Conservation (phyloP, 169 alveolate genomes). For the Plasmodium yoelii region DNA sequence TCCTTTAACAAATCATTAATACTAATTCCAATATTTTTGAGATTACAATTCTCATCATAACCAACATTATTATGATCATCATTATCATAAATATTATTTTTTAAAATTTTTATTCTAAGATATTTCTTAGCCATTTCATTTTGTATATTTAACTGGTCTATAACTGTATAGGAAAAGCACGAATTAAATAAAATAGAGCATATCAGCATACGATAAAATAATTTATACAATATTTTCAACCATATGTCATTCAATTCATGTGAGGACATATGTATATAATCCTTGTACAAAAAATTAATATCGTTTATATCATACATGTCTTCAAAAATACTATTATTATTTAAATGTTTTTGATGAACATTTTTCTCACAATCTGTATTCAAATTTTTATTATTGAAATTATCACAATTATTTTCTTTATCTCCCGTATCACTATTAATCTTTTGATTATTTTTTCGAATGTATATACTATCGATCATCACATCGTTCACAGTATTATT, state of each 20-base stretch:
- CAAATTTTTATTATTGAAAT: neutral
- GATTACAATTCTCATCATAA: neutral
- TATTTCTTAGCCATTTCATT: neutral
- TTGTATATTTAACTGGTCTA: neutral
- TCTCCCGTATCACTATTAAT: neutral
- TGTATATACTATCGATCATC: too few species aligned
- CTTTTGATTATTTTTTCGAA: neutral
- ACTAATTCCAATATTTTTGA: neutral
- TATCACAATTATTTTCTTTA: neutral
- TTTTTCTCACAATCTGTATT: neutral
- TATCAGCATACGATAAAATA: slow-evolving; percentile 49
- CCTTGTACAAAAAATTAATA: slow-evolving; percentile 2
- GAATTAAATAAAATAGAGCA: slow-evolving; percentile 50
- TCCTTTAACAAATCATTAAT: slow-evolving; percentile 12
- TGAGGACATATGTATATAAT: neutral
- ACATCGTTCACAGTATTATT: too few species aligned
- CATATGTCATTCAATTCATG: slow-evolving; percentile 55
- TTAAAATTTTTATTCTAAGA: neutral
- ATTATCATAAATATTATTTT: neutral
- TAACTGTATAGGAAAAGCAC: slow-evolving; percentile 19
- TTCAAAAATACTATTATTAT: slow-evolving; percentile 24
- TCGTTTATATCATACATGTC: slow-evolving; percentile 47
- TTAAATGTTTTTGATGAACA: neutral
- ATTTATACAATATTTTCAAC: slow-evolving; percentile 51
- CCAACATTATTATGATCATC: neutral